Evolutionary conservation across 2,329 filamentous ascomycete species (phyloP), one percentile per base, ranked within the genome.

Genomic region (Phoma sp.): DNA sequence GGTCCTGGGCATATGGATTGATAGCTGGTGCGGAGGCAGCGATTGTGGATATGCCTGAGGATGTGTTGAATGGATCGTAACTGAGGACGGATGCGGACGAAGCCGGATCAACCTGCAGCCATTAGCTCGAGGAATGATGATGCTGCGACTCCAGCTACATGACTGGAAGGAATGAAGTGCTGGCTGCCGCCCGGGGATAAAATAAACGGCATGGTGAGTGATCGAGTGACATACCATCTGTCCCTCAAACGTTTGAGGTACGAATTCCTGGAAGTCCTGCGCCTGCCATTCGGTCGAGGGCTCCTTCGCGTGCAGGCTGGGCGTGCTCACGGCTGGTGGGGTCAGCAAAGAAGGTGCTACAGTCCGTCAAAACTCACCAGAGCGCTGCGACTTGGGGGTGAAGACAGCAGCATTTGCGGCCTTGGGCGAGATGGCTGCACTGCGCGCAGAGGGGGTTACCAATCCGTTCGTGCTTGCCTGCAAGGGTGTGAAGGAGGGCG

Each of bases 321-420:
- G 78, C 21, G 77, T 78, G 56, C 72, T 77, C 38, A 73, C 68
- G 48, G 75, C 75, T 78, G 59, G 39, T 46, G 21, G 18, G 32
- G 43, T 66, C 53, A 68, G 62, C 57, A 56, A 56, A 42, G 25
- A 47, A 23, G 46, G 25, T 21, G 37, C 33, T 33, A 32, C 30
- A 43, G 30, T 28, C 20, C 25, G 21, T 29, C 18, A 36, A 38
- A 23, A 77, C 71, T 55, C 81, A 75, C 72, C 63, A 28, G 73
- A 74, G 51, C 72, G 67, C 56, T 74, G 69, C 33, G 74, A 86
- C 66, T 90, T 84, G 28, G 91, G 91, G 15, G 90, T 95, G 67
- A 96, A 96, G 4, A 91, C 87, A 17, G 92, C 90, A 18, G 93
- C 95, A 73, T 85, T 95, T n/a, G 90, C 93, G 49, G 91, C 90